phyloP scores from a whole-genome alignment of 169 alveolate species.

The Babesia gibsoni region DNA sequence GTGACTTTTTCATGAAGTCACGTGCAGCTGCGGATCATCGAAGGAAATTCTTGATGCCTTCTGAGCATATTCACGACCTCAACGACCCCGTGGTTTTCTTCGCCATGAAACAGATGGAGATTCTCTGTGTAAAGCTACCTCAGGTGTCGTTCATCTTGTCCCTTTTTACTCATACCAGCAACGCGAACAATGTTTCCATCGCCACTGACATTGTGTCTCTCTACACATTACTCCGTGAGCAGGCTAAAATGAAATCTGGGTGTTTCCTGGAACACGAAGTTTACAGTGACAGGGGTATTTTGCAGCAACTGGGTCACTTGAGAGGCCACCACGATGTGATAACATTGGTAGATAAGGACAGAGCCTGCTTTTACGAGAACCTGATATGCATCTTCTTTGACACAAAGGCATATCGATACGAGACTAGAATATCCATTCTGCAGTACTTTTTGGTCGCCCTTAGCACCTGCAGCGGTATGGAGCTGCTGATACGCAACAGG shows the following conservation, averaged over 20 bases:
- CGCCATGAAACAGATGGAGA: conserved; percentile 4
- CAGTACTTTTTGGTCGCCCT: conserved; percentile 26
- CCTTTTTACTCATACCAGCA: conserved; percentile 16
- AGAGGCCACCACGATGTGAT: conserved; percentile 21
- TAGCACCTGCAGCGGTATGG: conserved; percentile 48
- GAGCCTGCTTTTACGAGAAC: conserved; percentile 30
- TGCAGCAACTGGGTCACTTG: conserved; percentile 15
- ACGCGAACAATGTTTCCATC: not conserved
- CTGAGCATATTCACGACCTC: not conserved
- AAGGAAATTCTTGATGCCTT: not conserved
- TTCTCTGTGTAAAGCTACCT: conserved; percentile 1
- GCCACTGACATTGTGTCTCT: conserved; percentile 31
- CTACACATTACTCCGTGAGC: conserved; percentile 20
- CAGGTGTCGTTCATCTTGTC: conserved; percentile 12
- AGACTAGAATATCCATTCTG: conserved; percentile 11
- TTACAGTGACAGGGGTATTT: not conserved
- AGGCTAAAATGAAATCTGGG: not conserved
- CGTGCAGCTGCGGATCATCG: conserved; percentile 5
- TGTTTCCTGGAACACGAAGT: not conserved
- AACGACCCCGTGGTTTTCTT: conserved; percentile 32
- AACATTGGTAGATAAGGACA: conserved; percentile 9
- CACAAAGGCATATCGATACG: not conserved
- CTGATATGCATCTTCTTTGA: conserved; percentile 20
- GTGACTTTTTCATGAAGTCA: conserved; percentile 3
- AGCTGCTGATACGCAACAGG: conserved; percentile 20